These are phyloP conservation scores for Flaveria linearis DNA, from an alignment of 129 eudicot genomes.

Conservation along the genomic window DNA sequence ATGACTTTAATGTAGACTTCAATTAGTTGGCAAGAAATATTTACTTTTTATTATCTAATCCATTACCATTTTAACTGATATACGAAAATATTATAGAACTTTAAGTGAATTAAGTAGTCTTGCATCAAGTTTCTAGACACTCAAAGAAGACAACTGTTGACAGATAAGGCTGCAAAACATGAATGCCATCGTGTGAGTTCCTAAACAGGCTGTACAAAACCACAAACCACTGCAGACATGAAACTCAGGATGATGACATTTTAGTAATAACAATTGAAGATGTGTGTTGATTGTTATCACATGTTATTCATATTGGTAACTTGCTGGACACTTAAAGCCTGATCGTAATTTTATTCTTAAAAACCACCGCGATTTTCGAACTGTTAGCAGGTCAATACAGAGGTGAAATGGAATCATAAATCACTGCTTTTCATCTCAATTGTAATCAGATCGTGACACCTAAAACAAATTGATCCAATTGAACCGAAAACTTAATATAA, in stretches of 20 bases:
- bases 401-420: background rate
- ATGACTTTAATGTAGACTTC: background rate
- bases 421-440: background rate
- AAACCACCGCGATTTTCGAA: background rate
- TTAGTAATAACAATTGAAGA: too few relatives aligned
- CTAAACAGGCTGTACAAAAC: too few relatives aligned
- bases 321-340: background rate
- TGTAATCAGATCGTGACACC: slow-evolving; percentile 1
- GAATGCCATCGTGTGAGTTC: background rate
- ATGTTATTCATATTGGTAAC: too few relatives aligned
- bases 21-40: background rate
- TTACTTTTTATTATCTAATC: background rate
- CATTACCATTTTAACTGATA: background rate
- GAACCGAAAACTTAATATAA: background rate
- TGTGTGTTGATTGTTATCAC: background rate
- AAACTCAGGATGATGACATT: too few relatives aligned
- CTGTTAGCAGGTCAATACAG: too few relatives aligned
- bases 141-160: background rate
- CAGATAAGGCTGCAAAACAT: background rate
- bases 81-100: background rate
- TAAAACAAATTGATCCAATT: background rate
- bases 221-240: too few relatives aligned
- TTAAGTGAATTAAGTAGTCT: background rate
- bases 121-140: slow-evolving; percentile 12
- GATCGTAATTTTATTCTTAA: slow-evolving; percentile 18